A percentile compares a stretch with the other conserved stretches of the same genome.
Conservation (phyloP, 2,329 filamentous ascomycete species). For the Trichoderma cornu-damae region DNA sequence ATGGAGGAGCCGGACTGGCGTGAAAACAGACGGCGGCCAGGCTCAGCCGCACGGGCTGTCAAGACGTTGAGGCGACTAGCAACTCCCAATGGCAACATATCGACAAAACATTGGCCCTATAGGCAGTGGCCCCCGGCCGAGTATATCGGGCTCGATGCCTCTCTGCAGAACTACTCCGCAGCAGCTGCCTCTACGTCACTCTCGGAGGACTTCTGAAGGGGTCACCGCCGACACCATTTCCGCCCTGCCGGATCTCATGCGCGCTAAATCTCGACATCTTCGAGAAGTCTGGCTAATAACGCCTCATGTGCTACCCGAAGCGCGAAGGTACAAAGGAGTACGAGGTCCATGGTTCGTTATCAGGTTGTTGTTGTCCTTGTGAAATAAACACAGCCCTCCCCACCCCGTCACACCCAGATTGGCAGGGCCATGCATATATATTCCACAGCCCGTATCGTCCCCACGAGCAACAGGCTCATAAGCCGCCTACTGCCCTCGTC, state of each 20-base stretch:
- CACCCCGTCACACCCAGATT: not conserved
- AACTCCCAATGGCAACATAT: not conserved
- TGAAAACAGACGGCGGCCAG: not conserved
- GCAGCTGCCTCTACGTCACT: constrained; percentile 7
- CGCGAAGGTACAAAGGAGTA: not conserved
- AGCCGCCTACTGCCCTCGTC: not conserved
- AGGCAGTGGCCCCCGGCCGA: not conserved
- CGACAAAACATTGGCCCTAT: not conserved
- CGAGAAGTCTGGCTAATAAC: constrained; percentile 13
- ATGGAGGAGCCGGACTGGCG: not conserved
- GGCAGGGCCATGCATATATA: not conserved
- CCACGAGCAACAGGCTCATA: constrained; percentile 1
- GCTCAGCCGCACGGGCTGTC: constrained; percentile 3
- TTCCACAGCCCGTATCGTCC: not conserved
- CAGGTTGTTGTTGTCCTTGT: not conserved
- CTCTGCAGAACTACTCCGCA: constrained; percentile 8
- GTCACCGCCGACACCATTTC: not conserved
- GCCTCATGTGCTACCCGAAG: not conserved
- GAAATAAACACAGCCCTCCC: constrained; percentile 8
- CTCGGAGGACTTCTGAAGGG: constrained; percentile 3
- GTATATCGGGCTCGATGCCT: not conserved
- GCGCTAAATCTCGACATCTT: constrained; percentile 14
- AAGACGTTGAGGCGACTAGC: not conserved
- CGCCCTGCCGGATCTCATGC: constrained; percentile 13
- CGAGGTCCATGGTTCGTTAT: constrained; percentile 4